Percentiles rank a stretch among this genome's conserved stretches.
Evolutionary conservation across 139 green algal species (phyloP).

Genomic region (Coelastrella sp.): DNA sequence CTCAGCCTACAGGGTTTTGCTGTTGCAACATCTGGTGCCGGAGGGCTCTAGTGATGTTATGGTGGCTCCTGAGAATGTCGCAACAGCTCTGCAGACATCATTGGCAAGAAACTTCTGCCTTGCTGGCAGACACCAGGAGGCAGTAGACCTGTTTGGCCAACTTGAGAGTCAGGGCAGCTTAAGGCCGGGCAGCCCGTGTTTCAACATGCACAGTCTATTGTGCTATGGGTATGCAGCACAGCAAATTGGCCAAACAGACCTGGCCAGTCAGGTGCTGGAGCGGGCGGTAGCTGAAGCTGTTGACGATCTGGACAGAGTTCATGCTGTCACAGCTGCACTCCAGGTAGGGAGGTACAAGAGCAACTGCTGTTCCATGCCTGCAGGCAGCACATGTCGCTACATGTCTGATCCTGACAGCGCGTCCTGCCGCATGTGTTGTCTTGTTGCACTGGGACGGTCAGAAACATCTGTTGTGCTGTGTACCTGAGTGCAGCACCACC

Average conservation of each 20-base stretch:
- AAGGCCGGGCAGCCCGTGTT: not conserved
- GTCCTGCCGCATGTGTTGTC: no score
- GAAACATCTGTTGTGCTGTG: not conserved
- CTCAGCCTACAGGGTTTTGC: not conserved
- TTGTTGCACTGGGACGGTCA: no score
- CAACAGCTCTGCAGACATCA: conserved; percentile 40
- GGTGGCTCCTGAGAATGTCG: not conserved
- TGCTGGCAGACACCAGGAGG: conserved; percentile 17
- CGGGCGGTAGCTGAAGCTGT: not conserved
- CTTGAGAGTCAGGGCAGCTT: conserved; percentile 27
- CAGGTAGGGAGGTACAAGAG: conserved; percentile 22
- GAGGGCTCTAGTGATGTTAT: conserved; percentile 7
- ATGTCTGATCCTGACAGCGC: no score
- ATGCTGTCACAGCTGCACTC: conserved; percentile 47
- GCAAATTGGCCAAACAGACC: not conserved
- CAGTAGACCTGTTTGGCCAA: conserved; percentile 31
- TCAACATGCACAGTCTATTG: conserved; percentile 7
- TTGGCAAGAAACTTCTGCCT: conserved; percentile 32
- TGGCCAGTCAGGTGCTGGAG: not conserved
- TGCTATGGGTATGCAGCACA: conserved; percentile 29
- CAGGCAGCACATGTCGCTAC: no score
- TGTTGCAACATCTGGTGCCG: not conserved
- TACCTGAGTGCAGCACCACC: conserved; percentile 1
- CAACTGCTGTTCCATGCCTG: no score
- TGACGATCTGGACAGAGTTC: conserved; percentile 33